Percentiles rank a stretch among this genome's conserved stretches.
These are phyloP conservation scores for Waitea zeae DNA, from an alignment of 1,284 basidiomycete genomes.

Conservation along the genomic window DNA sequence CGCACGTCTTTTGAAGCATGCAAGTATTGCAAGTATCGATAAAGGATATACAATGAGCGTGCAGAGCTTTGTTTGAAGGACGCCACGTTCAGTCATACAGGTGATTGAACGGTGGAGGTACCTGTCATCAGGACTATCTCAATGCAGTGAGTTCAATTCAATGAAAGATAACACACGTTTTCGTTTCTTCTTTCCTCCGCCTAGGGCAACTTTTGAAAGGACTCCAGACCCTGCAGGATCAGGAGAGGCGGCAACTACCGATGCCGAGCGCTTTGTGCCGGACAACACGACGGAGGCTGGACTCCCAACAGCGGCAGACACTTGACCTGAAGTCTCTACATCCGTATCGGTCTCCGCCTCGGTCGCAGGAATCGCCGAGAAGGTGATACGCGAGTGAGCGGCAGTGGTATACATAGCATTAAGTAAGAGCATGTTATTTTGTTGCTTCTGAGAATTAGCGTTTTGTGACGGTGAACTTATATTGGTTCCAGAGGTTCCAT, in stretches of 20 bases:
- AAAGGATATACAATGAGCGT: no score
- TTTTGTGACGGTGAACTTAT: not conserved
- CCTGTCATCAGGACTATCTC: no score
- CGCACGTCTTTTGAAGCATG: no score
- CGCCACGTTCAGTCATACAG: no score
- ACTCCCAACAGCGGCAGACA: not conserved
- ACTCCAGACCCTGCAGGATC: not conserved
- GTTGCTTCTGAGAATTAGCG: conserved; percentile 21
- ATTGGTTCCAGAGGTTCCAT: not conserved
- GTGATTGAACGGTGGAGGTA: no score
- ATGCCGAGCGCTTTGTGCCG: not conserved
- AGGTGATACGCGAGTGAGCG: conserved; percentile 19
- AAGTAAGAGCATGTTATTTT: conserved; percentile 47
- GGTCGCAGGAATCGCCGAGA: not conserved
- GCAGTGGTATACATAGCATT: conserved; percentile 66
- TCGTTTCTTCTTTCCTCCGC: conserved; percentile 53
- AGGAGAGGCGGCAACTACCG: not conserved
- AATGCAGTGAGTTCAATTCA: no score
- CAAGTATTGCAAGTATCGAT: no score
- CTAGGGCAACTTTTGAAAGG: conserved; percentile 23
- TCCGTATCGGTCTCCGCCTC: not conserved
- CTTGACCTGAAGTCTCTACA: not conserved
- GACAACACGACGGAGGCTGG: not conserved
- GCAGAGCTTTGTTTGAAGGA: no score
- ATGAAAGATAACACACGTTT: no score